Base-by-base conservation (phyloP, 176 grass and related monocot genomes). In the Triticum monococcum region DNA sequence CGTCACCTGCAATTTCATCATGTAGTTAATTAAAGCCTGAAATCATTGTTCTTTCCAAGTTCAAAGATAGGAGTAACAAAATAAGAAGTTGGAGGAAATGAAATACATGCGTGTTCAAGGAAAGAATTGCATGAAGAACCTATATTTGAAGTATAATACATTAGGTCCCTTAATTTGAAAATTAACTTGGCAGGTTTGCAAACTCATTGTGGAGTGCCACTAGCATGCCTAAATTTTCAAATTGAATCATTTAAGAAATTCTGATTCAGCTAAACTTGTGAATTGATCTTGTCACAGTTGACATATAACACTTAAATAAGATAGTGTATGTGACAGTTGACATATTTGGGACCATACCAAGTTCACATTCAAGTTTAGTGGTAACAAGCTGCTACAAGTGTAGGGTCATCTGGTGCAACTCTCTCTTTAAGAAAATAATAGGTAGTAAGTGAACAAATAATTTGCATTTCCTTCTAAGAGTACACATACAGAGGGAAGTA, bases 401-500 rank as follows among this genome's bases (percentile, higher is more conserved):
- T 35, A 82, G 25, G 12, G 64, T 30, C 36, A 22, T 86, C 73
- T 86, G 22, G 11, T 60, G 45, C 32, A 66, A 48, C 66, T 88
- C 70, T 68, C 9, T 89, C 31, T 37, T 82, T 87, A 64, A 83
- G 64, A 61, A 79, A 52, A 87, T 52, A 83, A 46, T 37, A 83
- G 46, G 77, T 81, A 14, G 32, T 4, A 72, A 60, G 12, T 81
- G 77, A 75, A 45, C 18, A 28, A 25, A 41, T 13, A 24, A 45
- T 79, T 40, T 59, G 48, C 28, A 63, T 89, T 80, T 75, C 45
- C 46, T 31, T 72, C 13, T 78, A 72, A 46, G 40, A 85, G 60
- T 60, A 57, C 5, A 80, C 92, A 68, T 95, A 98, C 96, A 95
- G 85, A 98, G 86, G 25, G 91, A 87, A 46, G 96, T 94, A 70